These are phyloP conservation scores for Digitaria exilis DNA, from an alignment of 202 grass and related monocot species.

Conservation along the genomic window DNA sequence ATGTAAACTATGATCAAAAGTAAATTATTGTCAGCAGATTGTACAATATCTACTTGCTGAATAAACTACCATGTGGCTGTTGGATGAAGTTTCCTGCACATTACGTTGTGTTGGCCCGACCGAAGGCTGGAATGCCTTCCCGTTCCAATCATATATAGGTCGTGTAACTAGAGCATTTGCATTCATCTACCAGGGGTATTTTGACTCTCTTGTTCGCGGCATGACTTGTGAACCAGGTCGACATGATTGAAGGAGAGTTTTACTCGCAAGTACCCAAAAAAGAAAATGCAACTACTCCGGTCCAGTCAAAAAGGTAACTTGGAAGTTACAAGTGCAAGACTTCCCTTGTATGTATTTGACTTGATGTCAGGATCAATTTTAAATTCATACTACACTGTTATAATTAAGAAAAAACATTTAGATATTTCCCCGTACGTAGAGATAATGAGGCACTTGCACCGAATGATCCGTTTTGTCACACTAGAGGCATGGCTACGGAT, in stretches of 20 bases:
- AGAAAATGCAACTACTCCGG: not conserved
- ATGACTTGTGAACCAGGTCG: constrained; percentile 18
- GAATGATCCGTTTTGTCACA: not conserved
- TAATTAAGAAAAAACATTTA: not conserved
- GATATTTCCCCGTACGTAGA: not conserved
- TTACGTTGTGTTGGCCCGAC: not conserved
- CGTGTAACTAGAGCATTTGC: constrained; percentile 4
- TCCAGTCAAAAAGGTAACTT: not conserved
- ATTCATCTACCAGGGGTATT: not conserved
- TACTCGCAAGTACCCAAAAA: not conserved
- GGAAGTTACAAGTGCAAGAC: constrained; percentile 19
- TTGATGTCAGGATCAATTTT: not conserved
- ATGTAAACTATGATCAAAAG: constrained; percentile 7
- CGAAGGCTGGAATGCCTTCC: not conserved
- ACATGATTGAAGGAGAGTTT: constrained; percentile 35
- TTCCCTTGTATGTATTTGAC: not conserved
- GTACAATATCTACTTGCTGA: not conserved
- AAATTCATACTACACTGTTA: not conserved
- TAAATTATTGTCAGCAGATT: not conserved
- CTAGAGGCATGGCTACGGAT: too few species aligned
- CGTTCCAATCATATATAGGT: not conserved
- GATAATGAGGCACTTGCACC: not conserved
- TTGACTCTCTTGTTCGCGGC: constrained; percentile 16
- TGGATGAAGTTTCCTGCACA: not conserved
- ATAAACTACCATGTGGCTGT: not conserved